phyloP scores from a whole-genome alignment of 345 rosid species.

The Triadica sebifera region DNA sequence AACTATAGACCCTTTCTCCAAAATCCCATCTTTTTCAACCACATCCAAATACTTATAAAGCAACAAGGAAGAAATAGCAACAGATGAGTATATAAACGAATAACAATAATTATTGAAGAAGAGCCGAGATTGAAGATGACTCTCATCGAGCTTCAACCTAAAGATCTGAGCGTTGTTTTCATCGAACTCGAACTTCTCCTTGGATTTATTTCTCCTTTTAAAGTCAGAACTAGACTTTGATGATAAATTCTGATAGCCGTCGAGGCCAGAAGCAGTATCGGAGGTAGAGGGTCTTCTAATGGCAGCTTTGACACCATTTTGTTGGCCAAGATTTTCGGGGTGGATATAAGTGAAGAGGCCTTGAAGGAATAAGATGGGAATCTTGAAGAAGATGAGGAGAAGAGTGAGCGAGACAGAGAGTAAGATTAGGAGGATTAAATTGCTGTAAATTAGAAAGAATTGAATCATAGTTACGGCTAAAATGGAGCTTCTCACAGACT shows the following conservation, averaged over 20 bases:
- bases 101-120: slow-evolving; percentile 55
- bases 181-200: slow-evolving; percentile 78
- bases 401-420: slow-evolving; percentile 44
- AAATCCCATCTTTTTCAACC: slow-evolving; percentile 35
- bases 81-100: slow-evolving; percentile 40
- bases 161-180: slow-evolving; percentile 94
- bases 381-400: slow-evolving; percentile 50
- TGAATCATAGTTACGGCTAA: slow-evolving; percentile 27
- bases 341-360: slow-evolving; percentile 85
- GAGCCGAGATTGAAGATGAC: slow-evolving; percentile 67
- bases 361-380: slow-evolving; percentile 61
- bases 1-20: slow-evolving; percentile 55
- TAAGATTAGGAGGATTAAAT: slow-evolving; percentile 47
- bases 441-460: slow-evolving; percentile 45
- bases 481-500: neutral
- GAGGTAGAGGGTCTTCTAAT: slow-evolving; percentile 59
- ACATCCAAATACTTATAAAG: slow-evolving; percentile 44
- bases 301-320: slow-evolving; percentile 57
- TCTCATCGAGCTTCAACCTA: slow-evolving; percentile 75
- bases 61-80: slow-evolving; percentile 49
- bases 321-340: slow-evolving; percentile 67
- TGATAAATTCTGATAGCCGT: slow-evolving; percentile 34
- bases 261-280: slow-evolving; percentile 33
- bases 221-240: slow-evolving; percentile 38
- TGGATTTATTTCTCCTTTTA: slow-evolving; percentile 56